phyloP scores from a whole-genome alignment of 2,329 filamentous ascomycete species.

The Calonectria multiphialidica region DNA sequence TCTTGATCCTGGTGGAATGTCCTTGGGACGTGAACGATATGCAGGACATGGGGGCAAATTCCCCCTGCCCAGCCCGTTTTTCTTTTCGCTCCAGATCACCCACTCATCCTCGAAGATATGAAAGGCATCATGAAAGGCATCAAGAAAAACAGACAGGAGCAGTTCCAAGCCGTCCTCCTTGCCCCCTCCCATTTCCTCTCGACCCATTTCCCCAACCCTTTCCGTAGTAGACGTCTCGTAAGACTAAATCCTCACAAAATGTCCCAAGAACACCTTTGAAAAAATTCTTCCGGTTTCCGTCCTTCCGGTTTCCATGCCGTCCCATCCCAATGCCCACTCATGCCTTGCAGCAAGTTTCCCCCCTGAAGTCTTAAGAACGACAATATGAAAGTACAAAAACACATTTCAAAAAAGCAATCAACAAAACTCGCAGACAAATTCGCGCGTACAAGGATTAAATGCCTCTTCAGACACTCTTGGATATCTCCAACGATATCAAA shows the following conservation, averaged over 20 bases:
- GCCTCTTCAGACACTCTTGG: conserved; percentile 24
- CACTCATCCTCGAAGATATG: conserved; percentile 1
- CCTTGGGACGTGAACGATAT: conserved; percentile 14
- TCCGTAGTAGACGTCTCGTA: conserved; percentile 5
- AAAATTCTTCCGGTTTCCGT: conserved; percentile 10
- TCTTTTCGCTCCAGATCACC: conserved; percentile 11
- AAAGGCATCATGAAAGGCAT: background rate
- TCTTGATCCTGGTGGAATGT: conserved; percentile 35
- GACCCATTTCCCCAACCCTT: background rate
- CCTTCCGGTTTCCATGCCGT: conserved; percentile 16
- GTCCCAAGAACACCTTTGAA: conserved; percentile 25
- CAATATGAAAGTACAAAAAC: conserved; percentile 19
- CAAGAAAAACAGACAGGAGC: conserved; percentile 2
- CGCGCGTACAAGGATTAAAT: conserved; percentile 24
- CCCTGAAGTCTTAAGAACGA: conserved; percentile 33
- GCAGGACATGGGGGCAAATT: background rate
- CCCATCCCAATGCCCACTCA: conserved; percentile 23
- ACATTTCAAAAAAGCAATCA: conserved; percentile 29
- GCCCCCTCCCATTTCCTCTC: background rate
- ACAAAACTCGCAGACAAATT: conserved; percentile 4
- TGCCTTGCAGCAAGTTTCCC: conserved; percentile 43
- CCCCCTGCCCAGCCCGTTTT: conserved; percentile 4
- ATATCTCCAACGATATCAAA: conserved; percentile 10
- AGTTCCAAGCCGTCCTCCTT: background rate
- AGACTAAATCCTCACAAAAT: conserved; percentile 20